Evolutionary conservation across 2,329 filamentous ascomycete genomes (phyloP), one percentile per base, ranked within the genome.

Genomic region (Pseudogymnoascus sp.): DNA sequence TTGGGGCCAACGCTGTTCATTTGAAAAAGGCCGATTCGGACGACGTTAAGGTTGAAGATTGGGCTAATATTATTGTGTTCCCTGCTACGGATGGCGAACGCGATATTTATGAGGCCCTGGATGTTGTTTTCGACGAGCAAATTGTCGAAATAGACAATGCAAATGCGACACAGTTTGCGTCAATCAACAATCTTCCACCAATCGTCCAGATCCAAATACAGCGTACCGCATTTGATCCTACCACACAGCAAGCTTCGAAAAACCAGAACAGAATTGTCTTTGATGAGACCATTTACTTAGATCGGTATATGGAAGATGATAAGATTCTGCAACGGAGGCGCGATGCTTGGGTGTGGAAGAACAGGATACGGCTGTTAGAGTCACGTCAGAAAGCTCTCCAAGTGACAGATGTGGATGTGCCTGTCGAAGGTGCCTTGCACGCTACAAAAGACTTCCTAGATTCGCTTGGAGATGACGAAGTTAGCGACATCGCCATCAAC

Each of bases 191-290:
- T n/a, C 77, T 92, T 9, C 92, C 94, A 0, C 92, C 92, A 0
- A 84, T 99, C 33, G 78, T 97, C 15, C 92, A 97, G 69, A 85
- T 99, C 47, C 89, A 92, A 66, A 90, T 99, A 33, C 91, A 96
- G 71, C 86, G 94, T 4, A 87, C 89, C 3, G 86, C 88, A 63
- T 90, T 85, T 59, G 86, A 90, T 65, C 81, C 82, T 5, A 81
- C 81, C 44, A 79, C 77, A 61, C 81, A 81, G 61, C 77, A 77
- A 21, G 80, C 83, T 2, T 82, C 79, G 69, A 96, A 96, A 71
- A 91, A 92, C 29, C 85, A 84, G 60, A 86, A 92, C 64, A 84
- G 89, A 9, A 83, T 99, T 10, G 80, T 84, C 17, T 84, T 99
- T n/a, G 86, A 88, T 4, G 87, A 94, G 66, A 86, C 82, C 1